Conservation (phyloP, 306 rosid genomes). For the Calophaca sinica region DNA sequence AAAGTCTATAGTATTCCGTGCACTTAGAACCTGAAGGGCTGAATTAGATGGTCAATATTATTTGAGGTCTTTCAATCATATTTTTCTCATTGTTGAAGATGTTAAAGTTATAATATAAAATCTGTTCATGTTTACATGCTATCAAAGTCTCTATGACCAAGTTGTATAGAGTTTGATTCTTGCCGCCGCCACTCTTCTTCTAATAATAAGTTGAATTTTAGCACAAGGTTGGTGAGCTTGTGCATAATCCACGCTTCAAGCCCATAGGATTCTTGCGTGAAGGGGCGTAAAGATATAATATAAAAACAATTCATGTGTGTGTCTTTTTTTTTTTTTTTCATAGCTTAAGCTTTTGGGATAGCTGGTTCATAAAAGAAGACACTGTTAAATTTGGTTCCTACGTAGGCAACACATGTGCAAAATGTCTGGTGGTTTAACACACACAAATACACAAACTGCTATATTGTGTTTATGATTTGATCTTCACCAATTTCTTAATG, state of each 20-base stretch:
- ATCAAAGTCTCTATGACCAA: neutral
- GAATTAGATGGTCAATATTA: neutral
- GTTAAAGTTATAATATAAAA: neutral
- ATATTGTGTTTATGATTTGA: slow-evolving; percentile 2
- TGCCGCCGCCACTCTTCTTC: no score
- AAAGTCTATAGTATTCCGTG: neutral
- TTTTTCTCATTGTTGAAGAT: slow-evolving; percentile 9
- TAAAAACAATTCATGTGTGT: no score
- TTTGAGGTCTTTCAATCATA: slow-evolving; percentile 20
- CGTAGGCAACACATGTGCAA: neutral
- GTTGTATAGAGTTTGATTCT: slow-evolving; percentile 1
- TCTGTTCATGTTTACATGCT: neutral
- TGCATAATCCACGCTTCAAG: neutral
- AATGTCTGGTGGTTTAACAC: neutral
- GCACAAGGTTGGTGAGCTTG: no score
- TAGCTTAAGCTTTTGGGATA: slow-evolving; percentile 11
- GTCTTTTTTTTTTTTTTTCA: neutral
- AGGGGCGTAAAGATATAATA: no score
- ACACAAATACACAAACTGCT: neutral
- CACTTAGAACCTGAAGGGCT: neutral
- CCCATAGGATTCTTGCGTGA: no score
- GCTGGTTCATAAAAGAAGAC: slow-evolving; percentile 11
- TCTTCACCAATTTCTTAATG: neutral
- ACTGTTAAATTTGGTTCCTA: slow-evolving; percentile 3
- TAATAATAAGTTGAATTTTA: no score